Conservation (phyloP, 257 asterid species). For the Capsicum chinense region DNA sequence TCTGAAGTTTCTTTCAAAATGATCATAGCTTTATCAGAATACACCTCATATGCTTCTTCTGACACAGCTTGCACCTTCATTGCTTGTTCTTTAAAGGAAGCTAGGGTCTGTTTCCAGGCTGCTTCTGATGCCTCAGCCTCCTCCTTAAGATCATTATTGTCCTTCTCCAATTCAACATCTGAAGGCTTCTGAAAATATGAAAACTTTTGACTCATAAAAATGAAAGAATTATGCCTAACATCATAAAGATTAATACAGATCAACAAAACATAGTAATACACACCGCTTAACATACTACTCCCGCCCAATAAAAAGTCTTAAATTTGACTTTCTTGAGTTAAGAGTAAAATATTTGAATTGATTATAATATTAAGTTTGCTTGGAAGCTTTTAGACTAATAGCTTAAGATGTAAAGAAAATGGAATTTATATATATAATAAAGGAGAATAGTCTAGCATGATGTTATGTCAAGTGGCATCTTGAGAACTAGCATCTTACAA, state of each 20-base stretch:
- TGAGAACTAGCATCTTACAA: too few species aligned
- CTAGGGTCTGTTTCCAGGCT: conserved; percentile 79
- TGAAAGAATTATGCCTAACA: conserved; percentile 3
- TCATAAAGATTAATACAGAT: neutral
- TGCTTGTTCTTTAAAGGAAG: conserved; percentile 77
- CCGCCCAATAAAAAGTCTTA: neutral
- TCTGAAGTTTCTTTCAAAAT: conserved; percentile 74
- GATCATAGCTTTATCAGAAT: conserved; percentile 69
- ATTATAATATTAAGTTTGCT: neutral
- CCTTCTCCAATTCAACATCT: conserved; percentile 61
- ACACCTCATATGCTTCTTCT: conserved; percentile 73
- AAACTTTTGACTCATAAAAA: neutral
- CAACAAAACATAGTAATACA: neutral
- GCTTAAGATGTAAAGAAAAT: neutral
- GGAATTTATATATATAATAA: neutral
- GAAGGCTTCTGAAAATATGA: conserved; percentile 56
- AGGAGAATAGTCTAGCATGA: too few species aligned
- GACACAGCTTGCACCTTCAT: conserved; percentile 70
- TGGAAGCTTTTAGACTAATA: neutral
- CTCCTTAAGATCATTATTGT: conserved; percentile 47
- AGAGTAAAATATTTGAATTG: conserved; percentile 15
- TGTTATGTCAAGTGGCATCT: too few species aligned
- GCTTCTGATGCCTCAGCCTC: conserved; percentile 61
- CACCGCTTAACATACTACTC: neutral
- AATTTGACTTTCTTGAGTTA: neutral